A percentile compares a stretch with the other conserved stretches of the same genome.
Evolutionary conservation across 352 stramenopile species (phyloP).

Genomic region (Elongisporangium prolatum): DNA sequence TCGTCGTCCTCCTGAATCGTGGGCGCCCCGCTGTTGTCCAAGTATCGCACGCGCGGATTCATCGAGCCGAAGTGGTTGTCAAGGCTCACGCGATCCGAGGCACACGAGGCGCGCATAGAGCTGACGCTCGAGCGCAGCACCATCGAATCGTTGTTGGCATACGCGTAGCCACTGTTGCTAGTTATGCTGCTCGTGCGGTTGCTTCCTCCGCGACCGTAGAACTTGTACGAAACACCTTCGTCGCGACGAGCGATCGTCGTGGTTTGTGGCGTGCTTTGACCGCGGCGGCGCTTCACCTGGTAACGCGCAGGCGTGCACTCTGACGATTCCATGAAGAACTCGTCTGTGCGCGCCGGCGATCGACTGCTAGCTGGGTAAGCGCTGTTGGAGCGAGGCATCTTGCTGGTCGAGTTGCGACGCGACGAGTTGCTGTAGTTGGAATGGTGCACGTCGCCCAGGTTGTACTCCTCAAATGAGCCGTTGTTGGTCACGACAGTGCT

Average conservation of each 20-base stretch:
- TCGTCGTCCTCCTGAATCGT: constrained; percentile 30
- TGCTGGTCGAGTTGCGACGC: constrained; percentile 6
- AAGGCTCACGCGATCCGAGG: constrained; percentile 64
- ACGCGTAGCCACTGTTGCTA: constrained; percentile 17
- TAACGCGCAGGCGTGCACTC: constrained; percentile 17
- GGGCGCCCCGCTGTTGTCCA: constrained; percentile 11
- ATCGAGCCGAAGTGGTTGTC: constrained; percentile 72
- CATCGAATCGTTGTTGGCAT: constrained; percentile 42
- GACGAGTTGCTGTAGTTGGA: constrained; percentile 7
- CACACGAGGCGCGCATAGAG: constrained; percentile 33
- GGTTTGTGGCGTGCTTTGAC: constrained; percentile 9
- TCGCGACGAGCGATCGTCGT: constrained; percentile 23
- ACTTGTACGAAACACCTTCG: constrained; percentile 53
- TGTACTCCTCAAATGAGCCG: constrained; percentile 23
- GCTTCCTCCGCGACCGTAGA: constrained; percentile 48
- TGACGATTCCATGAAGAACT: constrained; percentile 30
- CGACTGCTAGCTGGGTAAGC: constrained; percentile 6
- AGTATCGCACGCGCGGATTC: constrained; percentile 28
- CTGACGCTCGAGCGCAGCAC: constrained; percentile 41
- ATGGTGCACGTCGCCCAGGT: constrained; percentile 17
- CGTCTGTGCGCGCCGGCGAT: neutral
- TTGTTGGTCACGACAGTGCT: constrained; percentile 39
- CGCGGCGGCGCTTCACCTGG: constrained; percentile 11
- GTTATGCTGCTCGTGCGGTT: constrained; percentile 17
- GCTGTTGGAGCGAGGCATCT: constrained; percentile 3